Evolutionary conservation across 345 rosid species (phyloP), one percentile per base, ranked within the genome.

Genomic region (Heritiera littoralis): DNA sequence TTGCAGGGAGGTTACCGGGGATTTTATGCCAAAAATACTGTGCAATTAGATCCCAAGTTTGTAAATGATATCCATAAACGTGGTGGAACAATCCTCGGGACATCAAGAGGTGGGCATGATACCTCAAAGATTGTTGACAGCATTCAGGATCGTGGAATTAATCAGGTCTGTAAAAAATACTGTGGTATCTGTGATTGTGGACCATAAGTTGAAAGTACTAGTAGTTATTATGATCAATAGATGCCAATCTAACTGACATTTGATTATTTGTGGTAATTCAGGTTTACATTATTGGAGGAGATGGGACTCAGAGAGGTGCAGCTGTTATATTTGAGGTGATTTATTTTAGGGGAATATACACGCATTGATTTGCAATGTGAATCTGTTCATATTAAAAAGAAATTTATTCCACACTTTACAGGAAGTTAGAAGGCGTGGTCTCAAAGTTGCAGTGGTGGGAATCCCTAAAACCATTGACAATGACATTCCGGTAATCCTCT

Each of bases 251-350:
- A 35, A 45, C 65, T n/a, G 43, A 18, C 17, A 18, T 13, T 28
- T 28, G 73, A 65, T 49, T 28, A 30, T 40, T 32, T 74, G 40
- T 65, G 40, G 56, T 76, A 60, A 49, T 71, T 54, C 83, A 91
- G 93, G 94, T 93, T 75, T 93, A 88, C 83, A 89, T 93, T 49
- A 92, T 93, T 30, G 94, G 98, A 28, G 98, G 98, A 41, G 98
- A 93, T 82, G 98, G 98, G 79, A 80, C 94, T 66, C 96, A 87
- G 55, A 88, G 81, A 77, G 98, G 98, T 28, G 94, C 91, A 55
- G 83, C 98, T 20, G 88, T 66, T 18, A 93, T 93, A 81, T 93
- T 80, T 12, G 88, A 93, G 86, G 94, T 91, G 72, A 66, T 49
- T 23, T 72, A 6, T 72, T 72, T 45, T 2, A 7, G 8, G 56